phyloP scores from a whole-genome alignment of 2,329 filamentous ascomycete genomes.

The Alternaria panax region DNA sequence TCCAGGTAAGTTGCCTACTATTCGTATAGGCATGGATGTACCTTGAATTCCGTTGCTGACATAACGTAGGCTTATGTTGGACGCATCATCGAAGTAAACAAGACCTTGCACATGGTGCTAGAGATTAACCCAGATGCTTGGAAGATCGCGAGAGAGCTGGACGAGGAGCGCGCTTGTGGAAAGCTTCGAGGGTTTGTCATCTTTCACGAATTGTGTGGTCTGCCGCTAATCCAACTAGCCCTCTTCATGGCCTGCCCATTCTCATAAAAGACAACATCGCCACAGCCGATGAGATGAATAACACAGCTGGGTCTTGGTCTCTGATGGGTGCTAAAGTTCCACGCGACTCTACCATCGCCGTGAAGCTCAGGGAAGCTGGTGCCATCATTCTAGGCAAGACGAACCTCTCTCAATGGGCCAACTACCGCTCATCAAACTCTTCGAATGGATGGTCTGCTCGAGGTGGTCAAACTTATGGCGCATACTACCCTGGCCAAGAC shows the following conservation, averaged over 20 bases:
- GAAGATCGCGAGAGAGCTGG: conserved; percentile 57
- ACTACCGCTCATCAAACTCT: conserved; percentile 64
- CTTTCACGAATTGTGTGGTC: background rate
- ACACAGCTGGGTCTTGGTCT: conserved; percentile 69
- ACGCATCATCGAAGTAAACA: conserved; percentile 62
- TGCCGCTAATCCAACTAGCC: conserved; percentile 43
- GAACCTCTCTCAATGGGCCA: conserved; percentile 71
- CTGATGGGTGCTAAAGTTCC: conserved; percentile 66
- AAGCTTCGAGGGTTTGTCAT: conserved; percentile 53
- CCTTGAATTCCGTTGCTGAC: conserved; percentile 4
- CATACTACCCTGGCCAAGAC: conserved; percentile 68
- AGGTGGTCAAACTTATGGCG: conserved; percentile 68
- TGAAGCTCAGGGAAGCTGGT: conserved; percentile 67
- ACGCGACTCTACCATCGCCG: conserved; percentile 65
- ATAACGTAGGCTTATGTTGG: conserved; percentile 56
- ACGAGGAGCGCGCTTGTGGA: conserved; percentile 58
- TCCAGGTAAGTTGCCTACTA: conserved; percentile 36
- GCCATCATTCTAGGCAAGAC: conserved; percentile 72
- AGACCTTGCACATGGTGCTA: conserved; percentile 59
- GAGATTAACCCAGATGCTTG: conserved; percentile 65
- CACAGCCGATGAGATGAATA: conserved; percentile 68
- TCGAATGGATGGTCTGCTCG: conserved; percentile 70
- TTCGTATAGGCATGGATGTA: background rate
- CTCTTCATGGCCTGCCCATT: conserved; percentile 70
- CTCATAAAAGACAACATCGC: conserved; percentile 73